A percentile compares a stretch with the other conserved stretches of the same genome.
Conservation (phyloP, 2,329 filamentous ascomycete species). For the Parascedosporium putredinis region DNA sequence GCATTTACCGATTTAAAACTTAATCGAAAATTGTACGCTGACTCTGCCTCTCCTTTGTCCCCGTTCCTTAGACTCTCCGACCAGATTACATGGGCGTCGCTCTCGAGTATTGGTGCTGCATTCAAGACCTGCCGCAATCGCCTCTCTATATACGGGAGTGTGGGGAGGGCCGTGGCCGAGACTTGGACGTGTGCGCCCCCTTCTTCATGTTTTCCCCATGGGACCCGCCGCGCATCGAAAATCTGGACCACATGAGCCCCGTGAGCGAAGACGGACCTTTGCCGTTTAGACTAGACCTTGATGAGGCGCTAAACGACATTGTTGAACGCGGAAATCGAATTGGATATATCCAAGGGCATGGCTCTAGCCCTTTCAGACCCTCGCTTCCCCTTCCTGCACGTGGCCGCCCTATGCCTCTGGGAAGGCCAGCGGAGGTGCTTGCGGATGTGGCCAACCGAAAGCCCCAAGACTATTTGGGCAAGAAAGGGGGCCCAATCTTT, state of each 20-base stretch:
- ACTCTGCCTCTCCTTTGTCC: too few relatives aligned
- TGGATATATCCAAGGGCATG: not conserved
- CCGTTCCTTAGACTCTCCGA: slow-evolving; percentile 2
- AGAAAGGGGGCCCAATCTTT: not conserved
- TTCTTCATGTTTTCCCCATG: not conserved
- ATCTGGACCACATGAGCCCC: not conserved
- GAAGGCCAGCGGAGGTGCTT: not conserved
- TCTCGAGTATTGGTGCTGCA: not conserved
- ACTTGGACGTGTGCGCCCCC: not conserved
- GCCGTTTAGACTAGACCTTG: not conserved
- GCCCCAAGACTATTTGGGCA: not conserved
- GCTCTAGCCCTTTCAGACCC: not conserved
- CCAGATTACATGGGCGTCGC: not conserved
- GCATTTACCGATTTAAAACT: too few relatives aligned
- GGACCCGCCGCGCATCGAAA: not conserved
- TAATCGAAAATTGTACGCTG: too few relatives aligned
- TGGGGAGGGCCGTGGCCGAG: not conserved
- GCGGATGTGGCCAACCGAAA: not conserved
- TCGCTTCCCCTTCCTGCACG: not conserved
- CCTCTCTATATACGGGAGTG: not conserved
- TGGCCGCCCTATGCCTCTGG: not conserved
- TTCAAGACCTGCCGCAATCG: slow-evolving; percentile 3
- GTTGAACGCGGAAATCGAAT: not conserved
- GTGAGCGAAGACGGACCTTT: not conserved
- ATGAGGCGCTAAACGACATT: not conserved